These are phyloP conservation scores for Vicia sativa DNA, from an alignment of 306 rosid species.

Conservation along the genomic window DNA sequence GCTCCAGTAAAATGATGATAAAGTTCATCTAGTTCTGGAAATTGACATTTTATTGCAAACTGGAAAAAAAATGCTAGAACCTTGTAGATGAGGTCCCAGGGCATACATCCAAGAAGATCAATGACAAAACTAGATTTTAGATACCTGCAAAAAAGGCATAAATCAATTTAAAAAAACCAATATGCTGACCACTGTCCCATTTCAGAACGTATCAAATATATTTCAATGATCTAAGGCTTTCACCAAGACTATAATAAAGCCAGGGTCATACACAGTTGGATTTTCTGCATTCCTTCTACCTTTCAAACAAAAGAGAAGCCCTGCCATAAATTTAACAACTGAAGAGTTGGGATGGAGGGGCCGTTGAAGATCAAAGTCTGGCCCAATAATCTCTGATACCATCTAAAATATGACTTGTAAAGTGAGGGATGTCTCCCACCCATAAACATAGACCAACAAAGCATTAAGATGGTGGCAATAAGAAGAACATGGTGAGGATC, in stretches of 20 bases:
- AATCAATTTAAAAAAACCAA: background rate
- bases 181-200: constrained; percentile 4
- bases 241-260: too few relatives aligned
- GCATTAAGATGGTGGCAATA: constrained; percentile 26
- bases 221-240: too few relatives aligned
- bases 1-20: constrained; percentile 2
- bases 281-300: too few relatives aligned
- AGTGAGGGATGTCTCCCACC: background rate
- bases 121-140: constrained; percentile 69
- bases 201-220: background rate
- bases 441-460: background rate
- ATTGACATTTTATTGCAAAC: constrained; percentile 26
- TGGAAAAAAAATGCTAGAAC: constrained; percentile 44
- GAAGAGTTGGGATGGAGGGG: too few relatives aligned
- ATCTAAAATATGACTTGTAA: background rate
- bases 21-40: constrained; percentile 4
- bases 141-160: constrained; percentile 56
- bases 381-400: too few relatives aligned
- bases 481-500: background rate
- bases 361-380: too few relatives aligned
- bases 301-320: too few relatives aligned
- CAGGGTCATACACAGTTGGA: too few relatives aligned
- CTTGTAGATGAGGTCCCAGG: constrained; percentile 94
- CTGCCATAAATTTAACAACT: too few relatives aligned
- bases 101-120: constrained; percentile 88